phyloP scores from a whole-genome alignment of 257 asterid species.

The Scutellaria minor region DNA sequence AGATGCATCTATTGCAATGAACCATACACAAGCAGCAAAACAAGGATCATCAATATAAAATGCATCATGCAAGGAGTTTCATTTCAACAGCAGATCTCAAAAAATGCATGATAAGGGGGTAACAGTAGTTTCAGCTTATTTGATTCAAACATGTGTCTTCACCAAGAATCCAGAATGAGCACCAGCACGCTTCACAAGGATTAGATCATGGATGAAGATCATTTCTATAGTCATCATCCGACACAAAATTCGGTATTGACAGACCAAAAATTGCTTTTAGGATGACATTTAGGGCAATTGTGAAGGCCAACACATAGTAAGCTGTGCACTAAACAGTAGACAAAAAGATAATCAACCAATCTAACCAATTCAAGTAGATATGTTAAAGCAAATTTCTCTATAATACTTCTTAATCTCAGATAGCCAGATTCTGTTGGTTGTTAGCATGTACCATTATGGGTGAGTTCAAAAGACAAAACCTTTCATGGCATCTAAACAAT shows the following conservation, averaged over 20 bases:
- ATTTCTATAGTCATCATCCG: constrained; percentile 38
- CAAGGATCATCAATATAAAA: too few species aligned
- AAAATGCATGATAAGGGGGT: not conserved
- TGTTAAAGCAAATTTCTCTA: too few species aligned
- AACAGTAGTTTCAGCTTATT: not conserved
- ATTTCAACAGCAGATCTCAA: not conserved
- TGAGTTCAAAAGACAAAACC: not conserved
- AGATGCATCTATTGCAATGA: too few species aligned
- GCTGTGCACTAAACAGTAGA: not conserved
- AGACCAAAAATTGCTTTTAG: constrained; percentile 35
- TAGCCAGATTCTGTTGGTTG: not conserved
- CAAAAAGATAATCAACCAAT: not conserved
- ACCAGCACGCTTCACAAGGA: constrained; percentile 27
- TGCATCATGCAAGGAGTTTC: too few species aligned
- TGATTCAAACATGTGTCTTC: constrained; percentile 15
- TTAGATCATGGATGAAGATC: constrained; percentile 23
- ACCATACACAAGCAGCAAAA: too few species aligned
- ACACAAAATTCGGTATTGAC: constrained; percentile 31
- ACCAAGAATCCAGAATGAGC: constrained; percentile 25
- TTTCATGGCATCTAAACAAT: not conserved
- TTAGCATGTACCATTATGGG: not conserved
- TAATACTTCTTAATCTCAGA: too few species aligned
- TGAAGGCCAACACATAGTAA: not conserved
- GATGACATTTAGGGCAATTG: not conserved
- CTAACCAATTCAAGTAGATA: too few species aligned